Base-by-base conservation (phyloP, 2,329 filamentous ascomycete species). In the Dactylellina drechsleri region DNA sequence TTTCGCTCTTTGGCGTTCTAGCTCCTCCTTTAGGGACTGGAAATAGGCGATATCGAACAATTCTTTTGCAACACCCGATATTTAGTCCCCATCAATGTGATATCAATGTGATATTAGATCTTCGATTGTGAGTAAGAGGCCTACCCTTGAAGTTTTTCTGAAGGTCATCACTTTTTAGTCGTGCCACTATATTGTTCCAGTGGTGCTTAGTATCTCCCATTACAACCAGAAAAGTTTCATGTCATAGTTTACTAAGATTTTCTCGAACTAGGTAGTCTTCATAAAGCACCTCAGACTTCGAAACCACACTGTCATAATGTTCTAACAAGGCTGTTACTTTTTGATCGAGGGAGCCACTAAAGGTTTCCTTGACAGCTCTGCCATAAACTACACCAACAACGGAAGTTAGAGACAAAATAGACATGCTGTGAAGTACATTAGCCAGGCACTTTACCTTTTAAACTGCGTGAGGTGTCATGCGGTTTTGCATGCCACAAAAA, bases 401-500 rank as follows among this genome's bases (percentile, higher is more conserved):
- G 7, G 4, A 40, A 2, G 28, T 10, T 26, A 53, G 50, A 53
- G 26, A 26, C 50, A 53, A n/a, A 16, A 10, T 53, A 8, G 12
- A n/a, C 10, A 20, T 15, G 4, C 23, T 10, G 40, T 43, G 6
- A 5, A 13, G 3, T 53, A 16, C n/a, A 6, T 36, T 15, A 12
- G n/a, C 15, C 31, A 36, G 36, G 6, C 15, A 5, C n/a, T 56
- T 28, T 56, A 61, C 65, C 40, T 20, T 56, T 68, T 1, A 66
- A n/a, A 15, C 62, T 49, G 3, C 36, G n/a, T 12, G 45, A 36
- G 4, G 45, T 13, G 8, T 47, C 28, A 45, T 67, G 64, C 5
- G 66, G 58, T 36, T 50, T 61, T 2, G 31, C 57, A 62, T 70
- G 57, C 66, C 66, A 70, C 12, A 70, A 36, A 36, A 70, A 70